Base-by-base conservation (phyloP, 2,329 filamentous ascomycete genomes). In the Claviceps quebecensis region DNA sequence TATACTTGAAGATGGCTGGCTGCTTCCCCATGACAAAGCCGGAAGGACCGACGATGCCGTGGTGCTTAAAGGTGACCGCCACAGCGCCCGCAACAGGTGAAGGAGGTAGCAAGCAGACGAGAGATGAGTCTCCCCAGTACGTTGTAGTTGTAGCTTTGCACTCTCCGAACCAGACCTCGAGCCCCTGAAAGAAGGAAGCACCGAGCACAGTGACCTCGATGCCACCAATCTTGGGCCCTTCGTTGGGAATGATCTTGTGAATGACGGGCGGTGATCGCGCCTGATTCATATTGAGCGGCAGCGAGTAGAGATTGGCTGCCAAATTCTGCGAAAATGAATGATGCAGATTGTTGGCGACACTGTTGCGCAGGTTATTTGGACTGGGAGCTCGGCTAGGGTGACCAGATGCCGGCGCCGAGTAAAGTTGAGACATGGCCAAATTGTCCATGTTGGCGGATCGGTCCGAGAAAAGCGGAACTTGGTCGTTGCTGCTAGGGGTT, bases 201-300 rank as follows among this genome's bases (percentile, higher is more conserved):
- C 90, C 89, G 8, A 95, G 72, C 52, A 93, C 78, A 0, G 87
- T 91, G 3, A 95, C 87, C 64, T 96, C 89, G 49, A 87, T 89
- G 43, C 89, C 89, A 53, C 89, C 89, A 38, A 80, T 80, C 53
- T 83, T 86, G 6, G 89, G 86, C 0, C 89, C 89, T 65, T 94
- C 86, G 34, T 77, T 77, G 0, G 90, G 89, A 38, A 93, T 87
- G 55, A 95, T 76, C 64, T 90, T 91, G 63, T 87, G 83, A 22
- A 94, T 91, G 17, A 83, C 78, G 2, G 77, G 72, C 11, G 67
- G 63, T 1, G 58, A 51, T 34, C 75, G 69, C n/a, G 74, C 69
- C 44, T 73, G 71, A 47, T 71, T 71, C 51, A 76, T 67, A 7
- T 65, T 67, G 29, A 79, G 63, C 29, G 77, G 71, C 36, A 78